These are phyloP conservation scores for Diaporthe nobilis DNA, from an alignment of 2,329 filamentous ascomycete species.

Conservation along the genomic window DNA sequence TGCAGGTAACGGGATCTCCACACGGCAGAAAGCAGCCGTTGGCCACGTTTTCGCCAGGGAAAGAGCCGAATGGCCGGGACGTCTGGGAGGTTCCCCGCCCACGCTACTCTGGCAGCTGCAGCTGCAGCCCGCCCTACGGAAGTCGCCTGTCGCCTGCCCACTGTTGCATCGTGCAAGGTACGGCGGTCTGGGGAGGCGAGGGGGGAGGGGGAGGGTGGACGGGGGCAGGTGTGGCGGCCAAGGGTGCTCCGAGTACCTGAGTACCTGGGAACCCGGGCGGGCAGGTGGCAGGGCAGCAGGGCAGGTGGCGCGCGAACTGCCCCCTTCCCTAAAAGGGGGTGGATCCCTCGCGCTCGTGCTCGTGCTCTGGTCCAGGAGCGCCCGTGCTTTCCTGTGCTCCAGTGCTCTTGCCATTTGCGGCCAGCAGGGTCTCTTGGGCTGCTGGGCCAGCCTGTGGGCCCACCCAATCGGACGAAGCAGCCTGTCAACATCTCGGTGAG, in stretches of 20 bases:
- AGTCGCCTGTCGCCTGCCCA: slow-evolving; percentile 38
- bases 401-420: slow-evolving; percentile 14
- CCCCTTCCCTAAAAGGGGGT: slow-evolving; percentile 33
- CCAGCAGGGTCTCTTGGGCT: not conserved
- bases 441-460: not conserved
- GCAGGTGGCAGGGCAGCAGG: slow-evolving; percentile 12
- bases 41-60: slow-evolving; percentile 41
- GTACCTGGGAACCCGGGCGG: not conserved
- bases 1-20: slow-evolving; percentile 26
- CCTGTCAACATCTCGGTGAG: slow-evolving; percentile 30
- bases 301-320: slow-evolving; percentile 33
- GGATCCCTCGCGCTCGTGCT: slow-evolving; percentile 20
- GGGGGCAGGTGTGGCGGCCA: slow-evolving; percentile 8
- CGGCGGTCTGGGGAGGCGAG: slow-evolving; percentile 4
- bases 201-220: not conserved
- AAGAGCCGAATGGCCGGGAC: slow-evolving; percentile 43
- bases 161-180: slow-evolving; percentile 33
- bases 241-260: not conserved
- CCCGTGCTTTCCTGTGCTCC: slow-evolving; percentile 19
- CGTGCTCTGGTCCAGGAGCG: slow-evolving; percentile 7
- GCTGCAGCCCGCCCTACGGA: slow-evolving; percentile 40
- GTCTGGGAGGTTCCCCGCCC: slow-evolving; percentile 40
- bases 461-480: slow-evolving; percentile 34
- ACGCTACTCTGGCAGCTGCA: slow-evolving; percentile 33
- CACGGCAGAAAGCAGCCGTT: slow-evolving; percentile 36